Evolutionary conservation across 2,329 filamentous ascomycete species (phyloP).

Genomic region (Capronia epimyces): DNA sequence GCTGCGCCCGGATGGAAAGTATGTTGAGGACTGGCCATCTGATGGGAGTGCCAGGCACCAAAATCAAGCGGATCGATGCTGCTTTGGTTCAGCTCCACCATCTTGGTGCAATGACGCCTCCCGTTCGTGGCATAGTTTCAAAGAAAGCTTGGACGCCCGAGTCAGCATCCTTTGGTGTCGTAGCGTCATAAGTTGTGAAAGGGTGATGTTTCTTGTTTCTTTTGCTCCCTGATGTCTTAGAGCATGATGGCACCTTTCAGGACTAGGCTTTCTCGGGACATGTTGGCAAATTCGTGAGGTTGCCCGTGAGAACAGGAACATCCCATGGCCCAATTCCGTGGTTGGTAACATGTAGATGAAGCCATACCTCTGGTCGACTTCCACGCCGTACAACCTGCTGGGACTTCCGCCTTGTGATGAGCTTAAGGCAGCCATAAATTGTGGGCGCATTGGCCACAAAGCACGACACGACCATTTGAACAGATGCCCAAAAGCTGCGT

Average conservation of each 20-base stretch:
- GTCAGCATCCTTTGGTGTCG: too few species aligned
- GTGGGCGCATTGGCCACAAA: constrained; percentile 40
- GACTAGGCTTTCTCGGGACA: constrained; percentile 17
- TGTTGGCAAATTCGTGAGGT: constrained; percentile 5
- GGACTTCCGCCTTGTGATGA: constrained; percentile 19
- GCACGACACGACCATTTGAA: constrained; percentile 34
- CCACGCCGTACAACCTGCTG: constrained; percentile 16
- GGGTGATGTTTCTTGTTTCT: not conserved
- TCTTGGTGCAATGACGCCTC: not conserved
- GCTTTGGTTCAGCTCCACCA: not conserved
- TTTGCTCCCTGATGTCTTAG: not conserved
- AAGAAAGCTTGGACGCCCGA: too few species aligned
- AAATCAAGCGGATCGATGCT: too few species aligned
- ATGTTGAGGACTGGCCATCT: too few species aligned
- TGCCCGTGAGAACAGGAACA: constrained; percentile 9
- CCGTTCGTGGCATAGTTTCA: too few species aligned
- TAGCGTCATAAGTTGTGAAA: too few species aligned
- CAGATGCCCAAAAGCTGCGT: constrained; percentile 38
- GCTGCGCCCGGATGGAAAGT: too few species aligned
- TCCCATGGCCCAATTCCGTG: constrained; percentile 4
- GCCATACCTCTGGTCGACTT: constrained; percentile 24
- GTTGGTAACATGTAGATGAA: constrained; percentile 17
- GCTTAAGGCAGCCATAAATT: constrained; percentile 29
- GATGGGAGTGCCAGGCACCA: too few species aligned
- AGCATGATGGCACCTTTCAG: constrained; percentile 14